phyloP scores from a whole-genome alignment of 257 asterid species.

The Solanum clarkiae region DNA sequence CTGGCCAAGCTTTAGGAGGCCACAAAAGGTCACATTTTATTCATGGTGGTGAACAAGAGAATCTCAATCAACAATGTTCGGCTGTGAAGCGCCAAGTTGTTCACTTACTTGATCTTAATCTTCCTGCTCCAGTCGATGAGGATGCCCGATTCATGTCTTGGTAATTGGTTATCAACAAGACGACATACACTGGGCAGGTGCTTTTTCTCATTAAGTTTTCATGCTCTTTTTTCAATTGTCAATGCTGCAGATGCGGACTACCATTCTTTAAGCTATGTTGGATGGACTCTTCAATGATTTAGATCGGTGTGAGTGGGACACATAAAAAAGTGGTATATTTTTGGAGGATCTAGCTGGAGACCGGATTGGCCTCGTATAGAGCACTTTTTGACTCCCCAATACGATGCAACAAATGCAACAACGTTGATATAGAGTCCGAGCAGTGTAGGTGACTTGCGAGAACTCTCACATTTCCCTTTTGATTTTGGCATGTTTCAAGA shows the following conservation, averaged over 20 bases:
- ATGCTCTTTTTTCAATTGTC: background rate
- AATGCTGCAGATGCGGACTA: background rate
- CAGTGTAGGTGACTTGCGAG: background rate
- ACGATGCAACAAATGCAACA: background rate
- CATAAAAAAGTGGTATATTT: background rate
- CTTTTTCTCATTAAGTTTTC: background rate
- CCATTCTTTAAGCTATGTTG: background rate
- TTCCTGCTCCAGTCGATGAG: conserved; percentile 67
- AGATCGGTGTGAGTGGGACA: background rate
- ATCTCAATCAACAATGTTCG: conserved; percentile 14
- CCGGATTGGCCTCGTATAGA: background rate
- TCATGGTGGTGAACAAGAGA: conserved; percentile 31
- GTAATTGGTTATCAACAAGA: conserved; percentile 10
- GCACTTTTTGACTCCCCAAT: background rate
- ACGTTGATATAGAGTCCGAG: background rate
- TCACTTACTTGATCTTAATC: conserved; percentile 74
- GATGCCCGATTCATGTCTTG: conserved; percentile 28
- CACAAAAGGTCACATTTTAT: conserved; percentile 89
- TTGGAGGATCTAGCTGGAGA: background rate
- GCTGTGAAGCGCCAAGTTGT: conserved; percentile 27
- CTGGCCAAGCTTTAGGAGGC: conserved; percentile 95
- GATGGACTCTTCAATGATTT: background rate
- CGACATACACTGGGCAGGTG: background rate
- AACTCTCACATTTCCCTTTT: background rate
- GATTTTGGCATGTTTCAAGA: conserved; percentile 4